Conservation (phyloP, 148 eudicot species). For the Chenopodium album region DNA sequence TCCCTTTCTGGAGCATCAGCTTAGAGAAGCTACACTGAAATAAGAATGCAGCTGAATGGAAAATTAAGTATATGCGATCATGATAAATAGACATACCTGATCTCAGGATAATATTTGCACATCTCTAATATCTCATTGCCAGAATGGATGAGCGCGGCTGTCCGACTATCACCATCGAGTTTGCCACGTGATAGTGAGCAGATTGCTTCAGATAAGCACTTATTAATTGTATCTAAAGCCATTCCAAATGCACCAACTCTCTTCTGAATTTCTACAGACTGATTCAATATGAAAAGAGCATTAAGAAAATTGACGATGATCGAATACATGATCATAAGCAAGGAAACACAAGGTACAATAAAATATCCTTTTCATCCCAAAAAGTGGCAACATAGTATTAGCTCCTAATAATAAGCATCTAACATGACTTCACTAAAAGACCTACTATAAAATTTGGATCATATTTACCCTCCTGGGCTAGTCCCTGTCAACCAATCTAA, state of each 20-base stretch:
- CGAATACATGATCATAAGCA: not conserved
- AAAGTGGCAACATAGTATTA: not conserved
- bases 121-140: conserved; percentile 83
- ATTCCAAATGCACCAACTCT: conserved; percentile 91
- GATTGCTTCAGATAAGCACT: conserved; percentile 88
- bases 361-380: not conserved
- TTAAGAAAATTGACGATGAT: not conserved
- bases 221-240: conserved; percentile 84
- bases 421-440: not conserved
- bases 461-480: not conserved
- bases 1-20: not conserved
- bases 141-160: conserved; percentile 77
- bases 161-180: conserved; percentile 81
- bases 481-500: not conserved
- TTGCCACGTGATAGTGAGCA: conserved; percentile 90
- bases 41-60: not conserved
- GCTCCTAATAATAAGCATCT: not conserved
- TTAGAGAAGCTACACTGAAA: not conserved
- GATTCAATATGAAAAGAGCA: conserved; percentile 14
- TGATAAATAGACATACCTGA: conserved; percentile 45
- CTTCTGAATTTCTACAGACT: conserved; percentile 90
- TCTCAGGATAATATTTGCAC: conserved; percentile 72
- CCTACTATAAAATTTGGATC: not conserved
- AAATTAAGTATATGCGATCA: not conserved
- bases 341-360: conserved; percentile 3